A percentile compares a stretch with the other conserved stretches of the same genome.
Evolutionary conservation across 768 basidiomycete genomes (phyloP).

Genomic region (Ephemerocybe angulata): DNA sequence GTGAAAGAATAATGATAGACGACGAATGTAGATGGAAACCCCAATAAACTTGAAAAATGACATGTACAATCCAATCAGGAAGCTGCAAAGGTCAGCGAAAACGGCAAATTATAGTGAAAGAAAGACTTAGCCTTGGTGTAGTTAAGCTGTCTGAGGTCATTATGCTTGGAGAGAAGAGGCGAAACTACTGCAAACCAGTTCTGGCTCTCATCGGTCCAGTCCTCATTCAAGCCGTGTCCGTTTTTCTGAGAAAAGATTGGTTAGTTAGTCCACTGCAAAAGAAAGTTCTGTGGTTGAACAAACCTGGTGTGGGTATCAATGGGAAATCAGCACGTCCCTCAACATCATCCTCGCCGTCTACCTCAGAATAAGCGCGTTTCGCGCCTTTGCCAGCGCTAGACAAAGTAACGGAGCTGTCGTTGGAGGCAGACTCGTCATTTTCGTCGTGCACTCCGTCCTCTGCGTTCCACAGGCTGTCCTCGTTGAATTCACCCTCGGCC

Average conservation of each 20-base stretch:
- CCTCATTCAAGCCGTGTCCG: constrained; percentile 38
- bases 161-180: not conserved
- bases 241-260: constrained; percentile 33
- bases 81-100: not conserved
- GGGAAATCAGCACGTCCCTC: constrained; percentile 24
- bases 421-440: constrained; percentile 45
- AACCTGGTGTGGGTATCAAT: constrained; percentile 42
- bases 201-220: not conserved
- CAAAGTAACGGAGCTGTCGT: constrained; percentile 52
- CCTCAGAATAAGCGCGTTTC: constrained; percentile 51
- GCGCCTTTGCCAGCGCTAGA: constrained; percentile 59
- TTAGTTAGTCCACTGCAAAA: not conserved
- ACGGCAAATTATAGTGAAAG: not conserved
- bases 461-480: constrained; percentile 8
- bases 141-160: not conserved
- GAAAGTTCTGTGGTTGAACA: not conserved
- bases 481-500: no score
- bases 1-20: not conserved
- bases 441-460: constrained; percentile 23
- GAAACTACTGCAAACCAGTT: not conserved
- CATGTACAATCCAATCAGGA: not conserved
- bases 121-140: not conserved
- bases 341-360: constrained; percentile 35
- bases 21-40: not conserved
- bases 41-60: not conserved